Evolutionary conservation across 768 basidiomycete genomes (phyloP), one percentile per base, ranked within the genome.

Genomic region (Tulasnella sp.): DNA sequence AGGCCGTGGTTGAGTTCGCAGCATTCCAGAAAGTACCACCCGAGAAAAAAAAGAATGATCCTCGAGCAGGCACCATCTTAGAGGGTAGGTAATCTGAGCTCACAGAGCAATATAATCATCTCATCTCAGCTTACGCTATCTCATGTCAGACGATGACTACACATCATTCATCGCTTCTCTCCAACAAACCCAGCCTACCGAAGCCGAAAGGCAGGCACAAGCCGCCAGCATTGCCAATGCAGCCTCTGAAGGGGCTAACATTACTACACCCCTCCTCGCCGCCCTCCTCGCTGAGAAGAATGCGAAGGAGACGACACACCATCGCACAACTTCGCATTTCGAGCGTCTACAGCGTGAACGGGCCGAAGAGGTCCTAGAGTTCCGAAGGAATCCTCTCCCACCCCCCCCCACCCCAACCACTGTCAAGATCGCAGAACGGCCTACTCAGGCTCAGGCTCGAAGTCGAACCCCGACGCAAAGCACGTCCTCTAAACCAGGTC

Each of bases 1-100:
- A 84, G 50, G 92, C 89, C 1, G 75, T 96, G 3, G 92, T 99
- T 5, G 94, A 99, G 70, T 97, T 87, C 66, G 87, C 96, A 0
- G 91, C 92, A 3, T 89, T 85, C 63, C 92, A 92, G 69, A 96
- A 92, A 67, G 71, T 85, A 10, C 89, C 92, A 0, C 67, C 78
- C 0, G 76, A 78, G 61, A 82, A 85, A 70, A 83, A 82, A 70
- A 97, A 94, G 71, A 68, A 70, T 0, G 94, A 99, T 66, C 78
- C 78, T 34, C 76, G 91, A 22, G 84, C 83, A 64, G 89, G 80
- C 0, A 94, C 92, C 0, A 94, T 99, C 56, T 91, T 93, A 64
- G 82, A 87, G 73, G 92, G 92, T 85, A 0, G n/a, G 49, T 24
- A 31, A 34, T 41, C 2, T 8, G 4, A 5, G 34, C 22, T 21